phyloP scores from a whole-genome alignment of 2,329 filamentous ascomycete genomes.

The Aspergillus phoenicis region DNA sequence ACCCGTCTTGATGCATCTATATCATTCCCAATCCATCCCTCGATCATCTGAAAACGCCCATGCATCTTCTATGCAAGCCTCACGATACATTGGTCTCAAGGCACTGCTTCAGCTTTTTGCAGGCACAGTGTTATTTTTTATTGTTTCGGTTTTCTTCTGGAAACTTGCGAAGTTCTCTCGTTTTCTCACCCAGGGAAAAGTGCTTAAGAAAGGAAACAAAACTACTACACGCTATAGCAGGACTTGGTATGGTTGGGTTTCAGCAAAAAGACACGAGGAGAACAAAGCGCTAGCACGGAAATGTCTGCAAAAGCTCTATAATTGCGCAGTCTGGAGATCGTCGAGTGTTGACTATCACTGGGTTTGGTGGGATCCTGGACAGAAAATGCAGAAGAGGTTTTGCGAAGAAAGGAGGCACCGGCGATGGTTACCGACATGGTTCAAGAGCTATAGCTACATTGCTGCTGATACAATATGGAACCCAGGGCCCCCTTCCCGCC shows the following conservation, averaged over 20 bases:
- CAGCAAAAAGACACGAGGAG: slow-evolving; percentile 33
- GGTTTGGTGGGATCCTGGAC: slow-evolving; percentile 46
- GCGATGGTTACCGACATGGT: slow-evolving; percentile 30
- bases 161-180: slow-evolving; percentile 42
- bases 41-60: slow-evolving; percentile 29
- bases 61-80: slow-evolving; percentile 24
- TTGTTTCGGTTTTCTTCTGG: slow-evolving; percentile 43
- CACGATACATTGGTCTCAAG: slow-evolving; percentile 32
- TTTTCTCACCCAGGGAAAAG: slow-evolving; percentile 36
- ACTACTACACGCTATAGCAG: slow-evolving; percentile 39
- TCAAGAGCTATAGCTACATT: slow-evolving; percentile 30
- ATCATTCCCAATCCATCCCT: slow-evolving; percentile 28
- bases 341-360: slow-evolving; percentile 40
- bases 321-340: slow-evolving; percentile 39
- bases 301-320: slow-evolving; percentile 23
- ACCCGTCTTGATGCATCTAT: slow-evolving; percentile 31
- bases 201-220: slow-evolving; percentile 36
- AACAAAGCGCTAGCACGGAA: slow-evolving; percentile 30
- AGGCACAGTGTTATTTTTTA: slow-evolving; percentile 42
- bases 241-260: slow-evolving; percentile 49
- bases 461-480: slow-evolving; percentile 33
- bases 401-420: slow-evolving; percentile 18
- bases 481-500: slow-evolving; percentile 16
- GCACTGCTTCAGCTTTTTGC: slow-evolving; percentile 38
- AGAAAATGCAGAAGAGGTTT: slow-evolving; percentile 28